These are phyloP conservation scores for Globisporangium uncinulatum DNA, from an alignment of 352 stramenopile species.

Conservation along the genomic window DNA sequence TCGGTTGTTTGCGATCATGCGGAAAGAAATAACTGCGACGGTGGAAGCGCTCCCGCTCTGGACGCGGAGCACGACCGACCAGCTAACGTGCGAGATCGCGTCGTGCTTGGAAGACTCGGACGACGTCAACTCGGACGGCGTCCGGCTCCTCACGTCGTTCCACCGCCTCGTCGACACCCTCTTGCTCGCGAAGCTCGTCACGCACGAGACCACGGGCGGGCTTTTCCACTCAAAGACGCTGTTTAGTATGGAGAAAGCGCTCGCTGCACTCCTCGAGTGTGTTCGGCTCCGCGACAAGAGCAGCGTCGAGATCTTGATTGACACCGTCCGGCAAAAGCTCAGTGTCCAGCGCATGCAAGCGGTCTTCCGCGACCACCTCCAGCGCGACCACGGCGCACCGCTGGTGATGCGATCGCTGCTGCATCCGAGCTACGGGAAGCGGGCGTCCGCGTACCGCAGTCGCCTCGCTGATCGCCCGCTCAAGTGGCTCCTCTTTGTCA, in stretches of 20 bases:
- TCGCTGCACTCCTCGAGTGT: constrained; percentile 55
- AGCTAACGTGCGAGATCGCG: constrained; percentile 49
- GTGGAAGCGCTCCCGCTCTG: constrained; percentile 45
- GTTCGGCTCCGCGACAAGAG: constrained; percentile 59
- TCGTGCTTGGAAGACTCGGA: constrained; percentile 35
- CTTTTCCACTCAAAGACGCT: constrained; percentile 56
- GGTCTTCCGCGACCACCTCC: constrained; percentile 62
- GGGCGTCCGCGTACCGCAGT: constrained; percentile 16
- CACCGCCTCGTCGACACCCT: constrained; percentile 51
- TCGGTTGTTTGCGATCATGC: constrained; percentile 47
- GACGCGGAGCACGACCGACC: constrained; percentile 46
- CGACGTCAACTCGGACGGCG: constrained; percentile 35
- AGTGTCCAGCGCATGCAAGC: constrained; percentile 66
- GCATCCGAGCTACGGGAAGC: constrained; percentile 51
- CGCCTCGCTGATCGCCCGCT: constrained; percentile 39
- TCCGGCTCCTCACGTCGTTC: constrained; percentile 51
- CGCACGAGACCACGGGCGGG: constrained; percentile 44
- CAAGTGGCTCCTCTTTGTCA: constrained; percentile 51
- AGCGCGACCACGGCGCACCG: constrained; percentile 53
- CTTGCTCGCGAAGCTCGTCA: constrained; percentile 39
- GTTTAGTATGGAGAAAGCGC: constrained; percentile 56
- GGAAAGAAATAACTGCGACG: constrained; percentile 29
- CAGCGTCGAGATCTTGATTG: constrained; percentile 57
- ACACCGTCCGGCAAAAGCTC: constrained; percentile 65
- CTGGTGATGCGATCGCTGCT: constrained; percentile 72